Base-by-base conservation (phyloP, 2,329 filamentous ascomycete genomes). In the Penicillium frequentans region DNA sequence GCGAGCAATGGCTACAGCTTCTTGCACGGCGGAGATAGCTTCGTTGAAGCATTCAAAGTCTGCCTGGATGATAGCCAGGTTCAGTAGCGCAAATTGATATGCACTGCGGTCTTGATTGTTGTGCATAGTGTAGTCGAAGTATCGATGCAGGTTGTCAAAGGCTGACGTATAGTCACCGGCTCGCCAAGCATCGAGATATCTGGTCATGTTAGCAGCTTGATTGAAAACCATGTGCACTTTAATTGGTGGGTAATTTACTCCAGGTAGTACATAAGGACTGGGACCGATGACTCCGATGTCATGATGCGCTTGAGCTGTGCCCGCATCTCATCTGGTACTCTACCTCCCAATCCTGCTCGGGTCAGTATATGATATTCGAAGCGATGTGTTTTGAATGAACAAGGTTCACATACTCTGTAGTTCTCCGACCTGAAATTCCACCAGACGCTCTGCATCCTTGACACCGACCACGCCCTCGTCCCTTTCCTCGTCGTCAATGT, bases 51-150 rank as follows among this genome's bases (percentile, higher is more conserved):
- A 96, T 47, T 93, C 93, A 78, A 98, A 98, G 72, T 98, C 95
- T 16, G 93, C 91, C 70, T 99, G 93, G 5, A 98, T 83, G 33
- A 97, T 91, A 3, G 93, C 93, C 57, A 97, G 84, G 69, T 97
- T 97, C 70, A 99, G 87, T 14, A 98, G 79, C 0, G 95, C 95
- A 70, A 97, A 96, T 70, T 98, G 95, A 69, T 99, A 98, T 67
- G 93, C 93, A 5, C 90, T 84, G 24, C 90, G 87, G 67, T 96
- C 90, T 58, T 87, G 81, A 33, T 60, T 67, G 64, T 87, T 90
- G 67, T 95, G 90, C 86, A 96, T 92, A 1, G 93, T 95, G 74
- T 96, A 97, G 73, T 99, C 95, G 68, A 97, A 99, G 73, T 97
- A 99, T 51, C 91, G 88, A 73, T 98, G 93, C 21, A 99, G 81